Percentiles rank a stretch among this genome's conserved stretches.
These are phyloP conservation scores for Dinochytrium kinnereticum DNA, from an alignment of 371 early-diverging fungal genomes.

Conservation along the genomic window DNA sequence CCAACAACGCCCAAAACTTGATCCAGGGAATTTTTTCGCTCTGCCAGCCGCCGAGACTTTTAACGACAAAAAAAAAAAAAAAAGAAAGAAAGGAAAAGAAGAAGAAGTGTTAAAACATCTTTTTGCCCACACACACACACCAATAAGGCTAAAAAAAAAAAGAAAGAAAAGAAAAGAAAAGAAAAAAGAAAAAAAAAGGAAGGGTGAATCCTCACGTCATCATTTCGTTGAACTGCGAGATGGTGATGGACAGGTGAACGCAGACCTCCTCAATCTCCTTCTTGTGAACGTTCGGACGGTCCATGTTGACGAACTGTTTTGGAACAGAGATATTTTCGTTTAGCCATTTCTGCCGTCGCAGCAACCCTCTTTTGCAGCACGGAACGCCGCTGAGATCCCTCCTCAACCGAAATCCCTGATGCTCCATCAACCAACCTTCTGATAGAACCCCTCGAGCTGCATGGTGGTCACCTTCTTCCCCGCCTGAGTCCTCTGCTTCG, in stretches of 20 bases:
- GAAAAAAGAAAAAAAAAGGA: not conserved
- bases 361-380: too few species aligned
- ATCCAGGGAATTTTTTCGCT: slow-evolving; percentile 52
- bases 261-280: slow-evolving; percentile 52
- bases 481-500: slow-evolving; percentile 40
- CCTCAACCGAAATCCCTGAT: too few species aligned
- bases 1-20: slow-evolving; percentile 53
- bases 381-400: too few species aligned
- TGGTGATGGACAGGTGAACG: slow-evolving; percentile 30
- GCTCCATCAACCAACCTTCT: too few species aligned
- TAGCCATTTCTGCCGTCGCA: too few species aligned
- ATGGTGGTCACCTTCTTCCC: slow-evolving; percentile 43
- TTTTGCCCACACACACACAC: too few species aligned
- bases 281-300: slow-evolving; percentile 30
- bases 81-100: too few species aligned
- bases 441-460: slow-evolving; percentile 55
- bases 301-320: slow-evolving; percentile 29
- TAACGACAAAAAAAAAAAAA: too few species aligned
- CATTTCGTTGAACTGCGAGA: slow-evolving; percentile 41
- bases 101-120: too few species aligned
- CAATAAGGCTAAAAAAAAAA: too few species aligned
- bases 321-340: too few species aligned
- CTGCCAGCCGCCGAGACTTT: slow-evolving; percentile 50
- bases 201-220: slow-evolving; percentile 29
- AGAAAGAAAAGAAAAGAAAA: too few species aligned